Evolutionary conservation across 2,329 filamentous ascomycete genomes (phyloP), one percentile per base, ranked within the genome.

Genomic region (Cladophialophora yegresii): DNA sequence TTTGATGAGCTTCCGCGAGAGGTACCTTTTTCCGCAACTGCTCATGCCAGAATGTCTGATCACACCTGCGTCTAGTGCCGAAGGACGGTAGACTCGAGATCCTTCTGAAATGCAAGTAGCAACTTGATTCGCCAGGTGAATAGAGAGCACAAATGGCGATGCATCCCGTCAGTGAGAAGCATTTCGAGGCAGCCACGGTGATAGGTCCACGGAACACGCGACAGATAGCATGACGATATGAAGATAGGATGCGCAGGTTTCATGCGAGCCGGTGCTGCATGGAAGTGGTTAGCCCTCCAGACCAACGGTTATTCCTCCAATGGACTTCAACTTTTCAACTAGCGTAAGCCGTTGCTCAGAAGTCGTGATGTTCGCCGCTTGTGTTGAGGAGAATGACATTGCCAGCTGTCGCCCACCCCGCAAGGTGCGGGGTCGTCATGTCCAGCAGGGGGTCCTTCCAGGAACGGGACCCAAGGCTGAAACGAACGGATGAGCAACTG

Each of bases 171-270:
- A 53, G 49, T 53, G 36, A 26, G 28, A 50, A 49, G 57, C 57
- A 26, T 23, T 53, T 16, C n/a, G 47, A 23, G 36, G 12, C 7
- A 8, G 16, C 16, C 20, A 28, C 45, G 13, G 30, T 51, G 57
- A 59, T 53, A 59, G 57, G 57, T 43, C 57, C 33, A 53, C 32
- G 57, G 53, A 43, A 30, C 45, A n/a, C 26, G 45, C 47, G 45
- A 53, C 47, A 50, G 57, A 59, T 59, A 59, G 57, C 57, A 51
- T 59, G 47, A 59, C 32, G 57, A 50, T 32, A 33, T 40, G 57
- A 6, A 59, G 57, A 59, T 59, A 59, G 57, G 47, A 59, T 59
- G 57, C 57, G 40, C 47, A 59, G 23, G 33, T 30, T 53, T 53
- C 23, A n/a, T 47, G 8, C 32, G 10, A 40, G 30, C 51, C 16